Evolutionary conservation across 1,284 basidiomycete species (phyloP), one percentile per base, ranked within the genome.

Genomic region (Fomitopsis palustris): DNA sequence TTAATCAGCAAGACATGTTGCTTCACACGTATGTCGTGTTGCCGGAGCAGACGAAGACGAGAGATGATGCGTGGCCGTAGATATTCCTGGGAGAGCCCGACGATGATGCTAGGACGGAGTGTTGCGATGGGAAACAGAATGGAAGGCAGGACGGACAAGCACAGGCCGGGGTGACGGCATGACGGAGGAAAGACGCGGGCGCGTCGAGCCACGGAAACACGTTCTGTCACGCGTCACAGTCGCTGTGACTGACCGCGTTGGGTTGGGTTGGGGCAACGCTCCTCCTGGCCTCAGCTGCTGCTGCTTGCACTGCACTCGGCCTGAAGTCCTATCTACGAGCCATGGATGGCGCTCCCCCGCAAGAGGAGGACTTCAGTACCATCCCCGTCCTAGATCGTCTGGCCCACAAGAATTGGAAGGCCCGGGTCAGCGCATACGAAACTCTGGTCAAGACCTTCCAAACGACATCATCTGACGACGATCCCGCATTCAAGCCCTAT

Each of bases 381-480:
- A 84, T 98, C 60, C 79, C 94, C 27, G 82, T 98, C 57, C 77
- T 86, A 39, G 95, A 97, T 64, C 79, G 96, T 52, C 86, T 98
- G 62, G 77, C 83, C 12, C 93, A 96, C 81, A 98, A 98, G 84
- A 95, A 96, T 71, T 99, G 96, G 96, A 99, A 99, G 77, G 96
- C 97, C 53, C 88, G 96, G 65, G 85, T 97, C 67, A 94, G 88
- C 70, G 97, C 87, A 58, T 99, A 99, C 74, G 92, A 94, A 74
- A 80, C 92, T 49, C 86, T 98, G 63, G 85, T 90, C 77, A 89
- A 92, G 75, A 85, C 84, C 60, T 96, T 96, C 74, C 87, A 88
- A 70, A 89, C 86, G 58, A 94, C 95, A 41, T 89, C 90, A 64
- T 95, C 93, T 54, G 96, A 98, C 72, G 85, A 86, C 63, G 96